Percentiles rank a stretch among this genome's conserved stretches.
These are phyloP conservation scores for Epichloe scottii DNA, from an alignment of 2,329 filamentous ascomycete genomes.

Conservation along the genomic window DNA sequence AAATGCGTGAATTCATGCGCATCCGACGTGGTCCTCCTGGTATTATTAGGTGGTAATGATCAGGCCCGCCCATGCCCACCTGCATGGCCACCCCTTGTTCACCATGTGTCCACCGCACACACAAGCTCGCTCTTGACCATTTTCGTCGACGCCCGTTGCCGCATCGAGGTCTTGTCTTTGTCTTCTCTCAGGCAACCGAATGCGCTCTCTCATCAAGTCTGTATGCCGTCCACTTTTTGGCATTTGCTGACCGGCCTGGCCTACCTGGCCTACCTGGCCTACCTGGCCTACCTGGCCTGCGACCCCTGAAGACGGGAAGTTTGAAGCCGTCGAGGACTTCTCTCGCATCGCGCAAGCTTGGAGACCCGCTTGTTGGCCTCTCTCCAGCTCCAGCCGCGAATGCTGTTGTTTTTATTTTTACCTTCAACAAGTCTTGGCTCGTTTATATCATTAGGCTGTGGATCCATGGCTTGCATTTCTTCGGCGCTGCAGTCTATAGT, in stretches of 20 bases:
- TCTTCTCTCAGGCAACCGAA: background rate
- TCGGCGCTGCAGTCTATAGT: background rate
- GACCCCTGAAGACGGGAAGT: background rate
- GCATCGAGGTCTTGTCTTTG: constrained; percentile 1
- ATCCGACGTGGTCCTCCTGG: too few species aligned
- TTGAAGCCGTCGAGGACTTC: background rate
- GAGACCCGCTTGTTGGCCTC: background rate
- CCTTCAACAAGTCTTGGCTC: background rate
- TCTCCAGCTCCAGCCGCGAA: background rate
- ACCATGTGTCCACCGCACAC: background rate
- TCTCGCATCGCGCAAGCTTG: background rate
- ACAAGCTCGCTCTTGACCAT: background rate
- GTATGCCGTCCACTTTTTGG: background rate
- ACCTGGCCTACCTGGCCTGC: too few species aligned
- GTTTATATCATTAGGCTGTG: background rate
- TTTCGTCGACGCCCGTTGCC: background rate
- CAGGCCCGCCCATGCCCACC: background rate
- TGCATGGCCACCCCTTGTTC: background rate
- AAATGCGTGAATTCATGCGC: too few species aligned
- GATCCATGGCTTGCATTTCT: background rate
- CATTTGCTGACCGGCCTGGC: background rate
- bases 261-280: too few species aligned
- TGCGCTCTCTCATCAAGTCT: too few species aligned
- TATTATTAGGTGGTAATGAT: background rate
- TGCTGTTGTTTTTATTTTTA: too few species aligned